Evolutionary conservation across 176 grass and related monocot genomes (phyloP).

Genomic region (Eleusine indica): DNA sequence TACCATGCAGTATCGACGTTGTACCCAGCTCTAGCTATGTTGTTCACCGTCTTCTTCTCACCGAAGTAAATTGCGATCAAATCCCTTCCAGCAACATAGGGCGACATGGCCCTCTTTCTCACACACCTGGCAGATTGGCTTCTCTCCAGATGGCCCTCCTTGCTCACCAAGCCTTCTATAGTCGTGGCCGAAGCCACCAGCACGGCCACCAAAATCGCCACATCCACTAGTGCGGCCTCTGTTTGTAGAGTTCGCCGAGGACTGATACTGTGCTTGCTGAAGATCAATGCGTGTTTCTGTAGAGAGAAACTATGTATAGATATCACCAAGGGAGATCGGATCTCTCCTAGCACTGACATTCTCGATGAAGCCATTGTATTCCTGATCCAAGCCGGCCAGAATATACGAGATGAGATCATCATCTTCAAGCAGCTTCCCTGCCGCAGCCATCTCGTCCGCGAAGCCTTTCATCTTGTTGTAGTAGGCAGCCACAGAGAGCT

Average conservation of each 20-base stretch:
- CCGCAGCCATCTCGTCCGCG: neutral
- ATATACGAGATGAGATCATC: neutral
- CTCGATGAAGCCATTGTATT: neutral
- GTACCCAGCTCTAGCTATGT: neutral
- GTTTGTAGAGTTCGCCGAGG: neutral
- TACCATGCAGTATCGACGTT: neutral
- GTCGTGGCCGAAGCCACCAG: neutral
- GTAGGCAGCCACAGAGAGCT: neutral
- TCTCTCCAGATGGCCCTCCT: too few relatives aligned
- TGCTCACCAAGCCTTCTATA: neutral
- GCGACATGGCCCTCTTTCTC: neutral
- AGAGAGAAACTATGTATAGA: neutral
- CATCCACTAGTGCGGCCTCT: neutral
- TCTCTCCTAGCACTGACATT: too few relatives aligned
- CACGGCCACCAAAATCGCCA: neutral
- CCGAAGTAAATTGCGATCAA: neutral
- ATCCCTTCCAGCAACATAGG: neutral
- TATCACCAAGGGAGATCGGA: neutral
- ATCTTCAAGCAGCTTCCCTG: neutral
- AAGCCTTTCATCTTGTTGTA: neutral
- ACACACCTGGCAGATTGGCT: neutral
- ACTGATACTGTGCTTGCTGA: neutral
- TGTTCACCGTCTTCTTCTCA: neutral
- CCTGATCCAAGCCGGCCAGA: neutral
- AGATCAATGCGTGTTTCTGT: neutral